Evolutionary conservation across 208 protist genomes (phyloP), one percentile per base, ranked within the genome.

Genomic region (Blastocrithidia nonstop): DNA sequence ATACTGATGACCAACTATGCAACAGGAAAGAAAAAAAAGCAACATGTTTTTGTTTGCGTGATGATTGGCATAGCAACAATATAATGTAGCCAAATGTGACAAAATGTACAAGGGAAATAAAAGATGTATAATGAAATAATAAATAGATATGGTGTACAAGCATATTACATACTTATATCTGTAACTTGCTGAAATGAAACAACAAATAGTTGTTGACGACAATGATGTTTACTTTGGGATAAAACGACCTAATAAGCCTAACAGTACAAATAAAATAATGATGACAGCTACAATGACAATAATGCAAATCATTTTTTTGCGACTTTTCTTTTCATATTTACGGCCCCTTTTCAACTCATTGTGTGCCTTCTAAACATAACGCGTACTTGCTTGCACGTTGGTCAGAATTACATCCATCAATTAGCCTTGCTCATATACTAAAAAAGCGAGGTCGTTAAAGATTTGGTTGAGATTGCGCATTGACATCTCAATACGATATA

Each of bases 391-490:
- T 17, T 73, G 57, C 13, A 94, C 56, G 48, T 94, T 94, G n/a
- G 44, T 50, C 6, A 81, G 47, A 47, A 94, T 75, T 15, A 88
- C 57, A 58, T 94, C 78, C 64, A 92, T 68, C 17, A 87, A 17
- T 36, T 94, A 76, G 2, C 71, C 77, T 37, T 94, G 86, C 61
- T 92, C 83, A 35, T 87, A 61, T 22, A 94, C 80, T 17, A 94
- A 61, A 43, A 88, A 69, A 26, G 82, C 86, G 0, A 94, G 59
- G 28, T 94, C 86, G 42, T 82, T 77, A 45, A 94, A 92, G 45
- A 92, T 60, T 54, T 88, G 83, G 35, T 90, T 81, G 7, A 94
- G 60, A 21, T 80, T 65, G 2, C 71, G 75, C 79, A 94, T 88
- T 11, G 74, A 78, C 39, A 73, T 58, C 52, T 94, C 86, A 51